Evolutionary conservation across 169 alveolate genomes (phyloP).

Genomic region (Babesia divergens): DNA sequence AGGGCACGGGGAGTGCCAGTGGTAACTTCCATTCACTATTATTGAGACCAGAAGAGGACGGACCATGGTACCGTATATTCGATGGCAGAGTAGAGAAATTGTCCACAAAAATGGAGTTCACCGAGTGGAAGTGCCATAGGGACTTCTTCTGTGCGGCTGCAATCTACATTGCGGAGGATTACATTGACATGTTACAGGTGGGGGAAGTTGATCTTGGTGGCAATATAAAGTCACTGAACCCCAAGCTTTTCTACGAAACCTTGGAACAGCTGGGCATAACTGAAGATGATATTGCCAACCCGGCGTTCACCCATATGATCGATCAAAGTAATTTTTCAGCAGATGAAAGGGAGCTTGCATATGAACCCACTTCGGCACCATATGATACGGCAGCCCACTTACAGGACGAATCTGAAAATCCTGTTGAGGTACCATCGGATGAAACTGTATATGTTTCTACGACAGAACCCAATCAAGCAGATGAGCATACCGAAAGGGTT

Average conservation of each 20-base stretch:
- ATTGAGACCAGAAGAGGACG: slow-evolving; percentile 85
- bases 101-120: slow-evolving; percentile 77
- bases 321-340: too few relatives aligned
- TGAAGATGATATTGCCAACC: slow-evolving; percentile 69
- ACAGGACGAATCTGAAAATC: too few relatives aligned
- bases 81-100: slow-evolving; percentile 83
- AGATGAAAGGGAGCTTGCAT: too few relatives aligned
- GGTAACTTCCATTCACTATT: slow-evolving; percentile 72
- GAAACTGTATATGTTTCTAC: too few relatives aligned
- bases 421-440: too few relatives aligned
- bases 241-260: slow-evolving; percentile 69
- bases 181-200: slow-evolving; percentile 80
- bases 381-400: too few relatives aligned
- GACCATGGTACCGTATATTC: slow-evolving; percentile 86
- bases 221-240: slow-evolving; percentile 75
- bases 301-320: not conserved
- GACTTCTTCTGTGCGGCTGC: slow-evolving; percentile 88
- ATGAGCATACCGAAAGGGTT: slow-evolving; percentile 1
- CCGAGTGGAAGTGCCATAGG: slow-evolving; percentile 89
- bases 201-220: slow-evolving; percentile 77
- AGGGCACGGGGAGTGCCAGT: slow-evolving; percentile 44
- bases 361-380: too few relatives aligned
- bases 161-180: slow-evolving; percentile 85
- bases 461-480: too few relatives aligned
- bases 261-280: slow-evolving; percentile 70